Conservation (phyloP, 148 eudicot species). For the Spergularia bocconei region DNA sequence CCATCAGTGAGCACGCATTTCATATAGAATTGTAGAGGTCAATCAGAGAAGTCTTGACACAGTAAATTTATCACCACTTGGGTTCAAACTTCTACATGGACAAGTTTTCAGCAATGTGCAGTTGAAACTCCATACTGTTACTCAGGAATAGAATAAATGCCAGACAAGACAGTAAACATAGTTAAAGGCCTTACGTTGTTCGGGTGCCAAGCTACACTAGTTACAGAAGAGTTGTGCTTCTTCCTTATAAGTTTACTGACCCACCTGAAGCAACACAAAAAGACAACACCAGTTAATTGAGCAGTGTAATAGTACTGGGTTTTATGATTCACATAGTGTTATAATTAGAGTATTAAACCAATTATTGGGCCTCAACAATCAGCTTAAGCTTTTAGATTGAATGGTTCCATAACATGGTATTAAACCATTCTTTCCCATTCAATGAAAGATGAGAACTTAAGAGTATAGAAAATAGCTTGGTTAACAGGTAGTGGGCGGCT, state of each 20-base stretch:
- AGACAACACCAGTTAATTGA: background rate
- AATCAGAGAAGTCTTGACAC: background rate
- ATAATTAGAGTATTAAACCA: background rate
- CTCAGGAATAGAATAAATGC: background rate
- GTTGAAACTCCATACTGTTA: background rate
- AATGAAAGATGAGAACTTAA: background rate
- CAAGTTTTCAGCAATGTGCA: conserved; percentile 3
- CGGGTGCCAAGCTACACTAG: conserved; percentile 98
- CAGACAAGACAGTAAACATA: conserved; percentile 8
- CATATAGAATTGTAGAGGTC: background rate
- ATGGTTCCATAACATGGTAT: no score
- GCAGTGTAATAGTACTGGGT: background rate
- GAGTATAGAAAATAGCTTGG: background rate
- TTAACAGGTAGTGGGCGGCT: background rate
- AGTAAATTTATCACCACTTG: background rate
- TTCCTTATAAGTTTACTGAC: conserved; percentile 97
- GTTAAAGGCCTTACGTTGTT: conserved; percentile 60
- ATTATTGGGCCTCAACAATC: no score
- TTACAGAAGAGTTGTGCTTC: conserved; percentile 92
- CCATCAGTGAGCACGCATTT: background rate
- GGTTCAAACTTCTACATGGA: background rate
- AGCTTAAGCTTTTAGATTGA: no score
- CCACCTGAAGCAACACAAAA: conserved; percentile 64
- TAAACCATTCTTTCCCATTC: background rate
- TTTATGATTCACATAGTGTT: background rate